phyloP scores from a whole-genome alignment of 2,329 filamentous ascomycete genomes.

The Microdochium trichocladiopsis region DNA sequence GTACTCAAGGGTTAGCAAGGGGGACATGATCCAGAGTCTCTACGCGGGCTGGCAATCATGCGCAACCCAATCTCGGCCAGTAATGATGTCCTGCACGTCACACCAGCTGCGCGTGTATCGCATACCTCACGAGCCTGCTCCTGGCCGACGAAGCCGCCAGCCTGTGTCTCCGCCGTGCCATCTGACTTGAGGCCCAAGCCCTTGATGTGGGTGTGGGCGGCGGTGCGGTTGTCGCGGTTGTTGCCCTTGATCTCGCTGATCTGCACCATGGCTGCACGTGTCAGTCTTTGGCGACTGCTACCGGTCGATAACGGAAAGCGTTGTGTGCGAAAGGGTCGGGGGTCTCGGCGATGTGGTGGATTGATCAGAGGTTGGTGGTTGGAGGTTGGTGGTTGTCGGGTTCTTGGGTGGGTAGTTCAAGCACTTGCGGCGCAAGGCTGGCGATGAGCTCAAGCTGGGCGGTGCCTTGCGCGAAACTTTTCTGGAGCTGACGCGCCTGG shows the following conservation, averaged over 20 bases:
- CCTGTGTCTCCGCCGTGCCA: conserved; percentile 75
- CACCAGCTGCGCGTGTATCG: neutral
- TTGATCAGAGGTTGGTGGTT: no score
- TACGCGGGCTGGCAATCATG: no score
- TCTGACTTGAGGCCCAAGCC: conserved; percentile 81
- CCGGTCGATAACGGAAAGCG: conserved; percentile 6
- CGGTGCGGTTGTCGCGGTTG: conserved; percentile 90
- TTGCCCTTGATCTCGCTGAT: conserved; percentile 94
- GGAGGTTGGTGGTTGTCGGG: neutral
- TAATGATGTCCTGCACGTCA: conserved; percentile 1
- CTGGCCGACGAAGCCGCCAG: conserved; percentile 86
- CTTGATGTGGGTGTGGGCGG: conserved; percentile 96
- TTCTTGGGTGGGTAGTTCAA: neutral
- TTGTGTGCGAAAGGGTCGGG: neutral
- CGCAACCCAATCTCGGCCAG: no score
- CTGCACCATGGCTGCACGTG: conserved; percentile 62
- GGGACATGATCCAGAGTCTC: neutral
- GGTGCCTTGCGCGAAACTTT: neutral
- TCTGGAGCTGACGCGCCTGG: neutral
- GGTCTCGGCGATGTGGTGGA: neutral
- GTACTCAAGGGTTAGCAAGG: neutral
- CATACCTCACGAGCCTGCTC: conserved; percentile 76
- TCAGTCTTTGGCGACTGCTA: conserved; percentile 4
- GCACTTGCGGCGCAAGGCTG: neutral
- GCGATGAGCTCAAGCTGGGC: neutral